These are phyloP conservation scores for Aspergillus bombycis DNA, from an alignment of 2,329 filamentous ascomycete species.

Conservation along the genomic window DNA sequence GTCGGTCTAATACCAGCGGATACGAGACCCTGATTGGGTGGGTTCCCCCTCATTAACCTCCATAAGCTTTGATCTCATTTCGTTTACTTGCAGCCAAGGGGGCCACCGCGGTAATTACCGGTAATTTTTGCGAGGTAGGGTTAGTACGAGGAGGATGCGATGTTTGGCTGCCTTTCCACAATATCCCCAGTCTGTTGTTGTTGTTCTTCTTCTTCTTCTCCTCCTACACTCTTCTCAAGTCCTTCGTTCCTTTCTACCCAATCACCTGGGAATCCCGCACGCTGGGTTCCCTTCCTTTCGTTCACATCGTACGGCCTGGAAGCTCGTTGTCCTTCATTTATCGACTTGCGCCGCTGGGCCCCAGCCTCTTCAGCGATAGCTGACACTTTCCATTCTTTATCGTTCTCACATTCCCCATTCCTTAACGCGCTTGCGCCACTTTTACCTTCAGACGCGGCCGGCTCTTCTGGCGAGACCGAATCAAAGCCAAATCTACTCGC, in stretches of 20 bases:
- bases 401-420: constrained; percentile 20
- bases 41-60: constrained; percentile 10
- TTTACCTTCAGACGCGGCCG: constrained; percentile 15
- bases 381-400: constrained; percentile 24
- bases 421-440: constrained; percentile 26
- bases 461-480: neutral
- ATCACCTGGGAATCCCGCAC: neutral
- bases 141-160: neutral
- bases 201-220: constrained; percentile 2
- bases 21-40: constrained; percentile 17
- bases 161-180: neutral
- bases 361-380: constrained; percentile 19
- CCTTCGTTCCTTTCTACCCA: constrained; percentile 8
- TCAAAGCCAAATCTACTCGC: neutral
- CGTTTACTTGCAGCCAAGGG: constrained; percentile 17
- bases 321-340: constrained; percentile 43
- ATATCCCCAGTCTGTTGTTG: neutral
- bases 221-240: constrained; percentile 5
- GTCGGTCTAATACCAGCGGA: neutral
- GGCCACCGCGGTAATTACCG: constrained; percentile 19
- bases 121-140: constrained; percentile 5
- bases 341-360: constrained; percentile 26
- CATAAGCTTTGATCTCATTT: constrained; percentile 24
- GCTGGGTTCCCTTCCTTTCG: constrained; percentile 14
- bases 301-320: constrained; percentile 31